Evolutionary conservation across 176 grass and related monocot genomes (phyloP).

Genomic region (Canna indica): DNA sequence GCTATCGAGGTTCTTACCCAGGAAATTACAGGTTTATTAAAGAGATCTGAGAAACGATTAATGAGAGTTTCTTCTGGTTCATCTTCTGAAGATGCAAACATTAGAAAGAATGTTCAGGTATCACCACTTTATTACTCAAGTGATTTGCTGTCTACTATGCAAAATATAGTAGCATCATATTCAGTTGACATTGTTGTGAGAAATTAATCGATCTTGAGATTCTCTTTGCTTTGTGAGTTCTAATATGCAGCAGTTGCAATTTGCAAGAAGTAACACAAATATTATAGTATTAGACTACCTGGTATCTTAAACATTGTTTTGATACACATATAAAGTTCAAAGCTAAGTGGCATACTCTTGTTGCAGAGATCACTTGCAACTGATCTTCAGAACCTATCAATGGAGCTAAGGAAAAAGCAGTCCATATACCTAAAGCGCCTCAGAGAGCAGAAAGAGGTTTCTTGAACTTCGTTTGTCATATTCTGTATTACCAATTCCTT

Average conservation of each 20-base stretch:
- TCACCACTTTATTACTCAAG: neutral
- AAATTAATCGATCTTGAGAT: neutral
- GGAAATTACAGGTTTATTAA: conserved; percentile 76
- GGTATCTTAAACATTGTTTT: neutral
- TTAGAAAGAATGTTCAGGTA: conserved; percentile 92
- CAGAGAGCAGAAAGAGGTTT: conserved; percentile 81
- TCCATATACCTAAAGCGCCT: conserved; percentile 83
- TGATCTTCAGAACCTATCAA: conserved; percentile 75
- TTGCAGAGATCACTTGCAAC: conserved; percentile 87
- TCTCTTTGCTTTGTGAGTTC: neutral
- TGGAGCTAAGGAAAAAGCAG: conserved; percentile 90
- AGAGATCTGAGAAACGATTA: conserved; percentile 66
- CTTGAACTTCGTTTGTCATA: neutral
- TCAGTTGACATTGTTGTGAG: neutral
- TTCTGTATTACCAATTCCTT: neutral
- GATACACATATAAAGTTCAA: neutral
- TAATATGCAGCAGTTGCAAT: neutral
- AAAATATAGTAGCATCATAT: neutral
- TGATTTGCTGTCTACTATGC: neutral
- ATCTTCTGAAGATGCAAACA: conserved; percentile 85
- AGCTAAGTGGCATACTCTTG: conserved; percentile 4
- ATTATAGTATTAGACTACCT: neutral
- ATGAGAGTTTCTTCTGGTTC: conserved; percentile 60
- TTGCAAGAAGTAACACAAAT: neutral
- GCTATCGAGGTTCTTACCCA: conserved; percentile 75